Conservation (phyloP, 495 filamentous ascomycete species). For the Neurospora tetrasperma region DNA sequence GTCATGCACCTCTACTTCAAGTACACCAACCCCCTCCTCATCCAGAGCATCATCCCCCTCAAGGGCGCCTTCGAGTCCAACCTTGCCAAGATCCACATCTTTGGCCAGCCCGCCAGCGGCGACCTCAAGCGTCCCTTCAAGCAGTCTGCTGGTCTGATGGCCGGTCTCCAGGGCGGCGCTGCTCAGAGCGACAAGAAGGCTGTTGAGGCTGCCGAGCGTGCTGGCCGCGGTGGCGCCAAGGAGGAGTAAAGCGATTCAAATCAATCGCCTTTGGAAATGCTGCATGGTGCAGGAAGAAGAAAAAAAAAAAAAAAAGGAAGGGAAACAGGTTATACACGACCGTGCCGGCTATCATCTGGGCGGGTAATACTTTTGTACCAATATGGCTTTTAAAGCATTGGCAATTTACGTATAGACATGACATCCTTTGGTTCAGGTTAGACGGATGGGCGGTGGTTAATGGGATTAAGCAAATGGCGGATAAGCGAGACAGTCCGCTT, state of each 20-base stretch:
- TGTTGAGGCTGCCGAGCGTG: conserved; percentile 76
- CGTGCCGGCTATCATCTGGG: background rate
- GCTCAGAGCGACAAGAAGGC: conserved; percentile 95
- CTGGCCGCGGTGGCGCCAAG: conserved; percentile 77
- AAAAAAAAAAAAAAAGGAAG: background rate
- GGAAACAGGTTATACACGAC: background rate
- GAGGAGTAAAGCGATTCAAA: conserved; percentile 58
- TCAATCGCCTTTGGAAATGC: background rate
- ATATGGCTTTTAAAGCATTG: background rate
- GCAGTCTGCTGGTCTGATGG: conserved; percentile 70
- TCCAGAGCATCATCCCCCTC: conserved; percentile 96
- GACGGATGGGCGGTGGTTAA: background rate
- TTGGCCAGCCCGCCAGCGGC: conserved; percentile 79
- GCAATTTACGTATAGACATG: conserved; percentile 1
- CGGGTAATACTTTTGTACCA: background rate
- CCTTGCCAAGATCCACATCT: conserved; percentile 87
- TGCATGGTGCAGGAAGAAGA: background rate
- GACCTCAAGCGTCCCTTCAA: conserved; percentile 97
- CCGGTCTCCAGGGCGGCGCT: conserved; percentile 52
- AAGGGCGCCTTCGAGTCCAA: conserved; percentile 93
- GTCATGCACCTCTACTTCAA: conserved; percentile 98
- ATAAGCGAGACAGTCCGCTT: background rate
- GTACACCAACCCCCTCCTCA: conserved; percentile 97
- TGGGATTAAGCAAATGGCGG: background rate
- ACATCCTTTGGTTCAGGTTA: background rate